Conservation (phyloP, 2,329 filamentous ascomycete genomes). For the Arthrocladium fulminans region DNA sequence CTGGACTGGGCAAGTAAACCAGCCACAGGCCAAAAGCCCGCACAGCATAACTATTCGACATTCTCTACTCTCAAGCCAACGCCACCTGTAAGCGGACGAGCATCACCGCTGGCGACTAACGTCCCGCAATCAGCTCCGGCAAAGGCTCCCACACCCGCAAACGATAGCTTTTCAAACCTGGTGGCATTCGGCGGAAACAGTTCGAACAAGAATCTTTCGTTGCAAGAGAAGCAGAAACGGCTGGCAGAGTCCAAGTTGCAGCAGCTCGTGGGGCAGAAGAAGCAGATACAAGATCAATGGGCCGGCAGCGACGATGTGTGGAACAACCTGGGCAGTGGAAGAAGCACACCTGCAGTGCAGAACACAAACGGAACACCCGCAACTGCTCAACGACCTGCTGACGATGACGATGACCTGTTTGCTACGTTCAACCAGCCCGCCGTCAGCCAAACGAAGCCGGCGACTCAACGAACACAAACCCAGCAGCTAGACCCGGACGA, state of each 20-base stretch:
- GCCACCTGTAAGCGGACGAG: slow-evolving; percentile 33
- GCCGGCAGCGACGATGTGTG: slow-evolving; percentile 58
- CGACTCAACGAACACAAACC: slow-evolving; percentile 18
- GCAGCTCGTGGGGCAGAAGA: slow-evolving; percentile 66
- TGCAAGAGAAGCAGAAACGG: slow-evolving; percentile 57
- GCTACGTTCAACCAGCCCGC: slow-evolving; percentile 48
- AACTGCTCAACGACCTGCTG: not conserved
- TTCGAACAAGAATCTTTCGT: slow-evolving; percentile 57
- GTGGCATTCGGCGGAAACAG: slow-evolving; percentile 48
- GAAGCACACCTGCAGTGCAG: slow-evolving; percentile 33
- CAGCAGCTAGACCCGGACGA: slow-evolving; percentile 47
- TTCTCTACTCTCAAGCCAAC: slow-evolving; percentile 29
- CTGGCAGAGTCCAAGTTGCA: slow-evolving; percentile 66
- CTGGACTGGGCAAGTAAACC: slow-evolving; percentile 36
- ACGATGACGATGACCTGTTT: slow-evolving; percentile 50
- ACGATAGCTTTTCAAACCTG: slow-evolving; percentile 53
- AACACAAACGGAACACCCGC: slow-evolving; percentile 7
- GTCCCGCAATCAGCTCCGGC: slow-evolving; percentile 33
- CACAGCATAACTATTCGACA: slow-evolving; percentile 28
- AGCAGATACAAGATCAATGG: slow-evolving; percentile 66
- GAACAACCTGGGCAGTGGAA: slow-evolving; percentile 58
- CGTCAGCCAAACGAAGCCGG: slow-evolving; percentile 23
- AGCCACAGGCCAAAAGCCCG: slow-evolving; percentile 29
- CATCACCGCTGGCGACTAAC: slow-evolving; percentile 32
- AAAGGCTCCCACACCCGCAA: slow-evolving; percentile 34